Conservation (phyloP, 352 stramenopile species). For the Plasmopara halstedii region DNA sequence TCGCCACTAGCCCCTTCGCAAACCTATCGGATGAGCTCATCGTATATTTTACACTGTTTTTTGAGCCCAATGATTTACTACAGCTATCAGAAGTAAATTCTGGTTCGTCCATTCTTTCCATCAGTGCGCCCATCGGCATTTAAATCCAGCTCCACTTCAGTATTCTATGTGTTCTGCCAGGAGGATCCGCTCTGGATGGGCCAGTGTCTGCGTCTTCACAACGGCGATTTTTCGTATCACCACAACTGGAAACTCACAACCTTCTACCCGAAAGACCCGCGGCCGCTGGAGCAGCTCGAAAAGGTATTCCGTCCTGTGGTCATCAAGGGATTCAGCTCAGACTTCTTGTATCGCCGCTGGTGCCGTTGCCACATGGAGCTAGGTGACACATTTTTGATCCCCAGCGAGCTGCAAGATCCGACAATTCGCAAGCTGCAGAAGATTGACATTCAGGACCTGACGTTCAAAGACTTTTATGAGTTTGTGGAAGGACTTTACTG, state of each 20-base stretch:
- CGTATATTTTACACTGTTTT: slow-evolving; percentile 73
- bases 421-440: slow-evolving; percentile 41
- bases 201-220: slow-evolving; percentile 63
- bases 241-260: slow-evolving; percentile 71
- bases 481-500: slow-evolving; percentile 16
- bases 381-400: slow-evolving; percentile 38
- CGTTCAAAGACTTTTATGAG: slow-evolving; percentile 71
- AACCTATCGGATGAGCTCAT: slow-evolving; percentile 71
- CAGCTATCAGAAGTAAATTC: slow-evolving; percentile 58
- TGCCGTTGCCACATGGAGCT: slow-evolving; percentile 74
- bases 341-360: slow-evolving; percentile 85
- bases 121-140: background rate
- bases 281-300: slow-evolving; percentile 19
- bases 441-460: slow-evolving; percentile 47
- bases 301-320: slow-evolving; percentile 15
- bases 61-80: slow-evolving; percentile 51
- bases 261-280: slow-evolving; percentile 57
- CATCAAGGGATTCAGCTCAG: slow-evolving; percentile 44
- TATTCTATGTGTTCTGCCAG: slow-evolving; percentile 74
- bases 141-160: slow-evolving; percentile 14
- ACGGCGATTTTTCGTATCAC: slow-evolving; percentile 58
- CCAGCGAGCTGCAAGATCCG: slow-evolving; percentile 31
- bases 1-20: slow-evolving; percentile 47
- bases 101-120: slow-evolving; percentile 22
- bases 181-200: slow-evolving; percentile 81